Base-by-base conservation (phyloP, 148 eudicot species). In the Spergularia marina region DNA sequence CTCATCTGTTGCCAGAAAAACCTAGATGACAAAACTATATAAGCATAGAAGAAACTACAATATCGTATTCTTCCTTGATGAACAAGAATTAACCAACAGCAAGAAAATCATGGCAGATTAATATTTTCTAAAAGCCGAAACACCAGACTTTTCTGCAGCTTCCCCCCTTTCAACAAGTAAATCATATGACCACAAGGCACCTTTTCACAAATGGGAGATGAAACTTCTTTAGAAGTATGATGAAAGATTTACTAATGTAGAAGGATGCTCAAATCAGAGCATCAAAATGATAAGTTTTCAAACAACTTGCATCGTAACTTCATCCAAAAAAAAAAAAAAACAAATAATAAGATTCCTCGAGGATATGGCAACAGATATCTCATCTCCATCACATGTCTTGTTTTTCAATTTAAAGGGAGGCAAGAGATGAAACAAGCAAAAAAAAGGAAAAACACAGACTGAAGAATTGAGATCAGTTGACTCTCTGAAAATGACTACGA, bases 1-100 rank as follows among this genome's bases (percentile, higher is more conserved):
- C 82, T 88, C 87, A 76, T 96, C 95, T 7, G 91, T 86, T 4
- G 97, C 95, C 80, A 92, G 68, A 83, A 96, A 92, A 36, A 96
- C 97, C 99, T 96, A 84, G 68, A 70, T 57, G 54, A 67, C 17
- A 72, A 47, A 71, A 60, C 30, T 10, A 49, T 68, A 74, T 65
- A 62, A 60, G 21, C 49, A 59, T 11, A 61, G 4, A 58, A 51
- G 67, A 47, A 1, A 73, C 14, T 53, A 34, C 55, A 53, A 53
- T 36, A 23, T 47, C 44, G 49, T 14, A 51, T 21, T 12, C 66
- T 14, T 36, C 64, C 23, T 41, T 13, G 3, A 10, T 53, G 73
- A 54, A 41, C 23, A 53, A 53, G 13, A 68, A 49, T 40, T 66
- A 6, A 70, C 73, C 73, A 70, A 44, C 73, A 25, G 18, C 40